Evolutionary conservation across 345 rosid species (phyloP).

Genomic region (Corymbia maculata): DNA sequence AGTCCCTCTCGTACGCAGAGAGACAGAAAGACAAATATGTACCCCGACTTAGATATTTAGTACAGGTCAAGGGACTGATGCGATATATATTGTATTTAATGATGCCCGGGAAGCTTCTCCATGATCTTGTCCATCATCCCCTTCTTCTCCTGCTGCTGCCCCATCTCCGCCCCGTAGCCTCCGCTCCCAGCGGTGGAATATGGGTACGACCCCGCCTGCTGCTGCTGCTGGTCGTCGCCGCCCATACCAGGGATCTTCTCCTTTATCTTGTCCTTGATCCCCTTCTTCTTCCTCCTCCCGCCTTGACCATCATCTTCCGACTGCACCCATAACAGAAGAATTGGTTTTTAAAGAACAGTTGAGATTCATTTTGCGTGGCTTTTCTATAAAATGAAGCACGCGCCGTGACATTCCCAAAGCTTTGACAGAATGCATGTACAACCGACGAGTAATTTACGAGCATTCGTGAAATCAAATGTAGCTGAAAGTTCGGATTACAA

Average conservation of each 20-base stretch:
- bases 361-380: neutral
- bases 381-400: neutral
- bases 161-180: neutral
- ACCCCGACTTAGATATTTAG: neutral
- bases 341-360: neutral
- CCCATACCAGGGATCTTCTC: slow-evolving; percentile 45
- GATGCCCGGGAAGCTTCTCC: slow-evolving; percentile 49
- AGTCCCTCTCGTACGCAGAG: neutral
- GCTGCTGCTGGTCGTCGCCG: neutral
- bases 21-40: neutral
- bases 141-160: slow-evolving; percentile 48
- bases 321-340: neutral
- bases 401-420: neutral
- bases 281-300: slow-evolving; percentile 63
- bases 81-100: neutral
- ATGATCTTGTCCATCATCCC: slow-evolving; percentile 59
- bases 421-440: neutral
- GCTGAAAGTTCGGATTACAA: neutral
- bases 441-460: neutral
- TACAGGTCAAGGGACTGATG: neutral
- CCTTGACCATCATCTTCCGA: slow-evolving; percentile 69
- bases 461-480: neutral
- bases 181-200: slow-evolving; percentile 1
- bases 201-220: slow-evolving; percentile 2
- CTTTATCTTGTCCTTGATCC: slow-evolving; percentile 40